These are phyloP conservation scores for Ustilago curta DNA, from an alignment of 1,284 basidiomycete species.

Conservation along the genomic window DNA sequence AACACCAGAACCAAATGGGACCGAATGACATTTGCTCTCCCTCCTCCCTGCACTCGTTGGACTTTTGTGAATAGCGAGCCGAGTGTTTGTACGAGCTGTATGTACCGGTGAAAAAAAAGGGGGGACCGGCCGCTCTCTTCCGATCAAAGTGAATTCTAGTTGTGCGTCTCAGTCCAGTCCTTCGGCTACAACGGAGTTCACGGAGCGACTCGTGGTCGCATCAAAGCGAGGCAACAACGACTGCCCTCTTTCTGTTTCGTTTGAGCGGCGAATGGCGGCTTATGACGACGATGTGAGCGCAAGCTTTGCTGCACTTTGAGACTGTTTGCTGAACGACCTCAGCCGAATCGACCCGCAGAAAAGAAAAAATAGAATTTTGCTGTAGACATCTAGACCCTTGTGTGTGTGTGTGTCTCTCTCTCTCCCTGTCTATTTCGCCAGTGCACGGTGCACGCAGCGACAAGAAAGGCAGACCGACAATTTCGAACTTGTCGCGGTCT, in stretches of 20 bases:
- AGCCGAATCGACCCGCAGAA: slow-evolving; percentile 26
- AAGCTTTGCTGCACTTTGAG: neutral
- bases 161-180: neutral
- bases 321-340: neutral
- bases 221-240: too few relatives aligned
- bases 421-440: too few relatives aligned
- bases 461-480: neutral
- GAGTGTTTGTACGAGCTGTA: neutral
- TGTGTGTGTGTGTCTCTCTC: too few relatives aligned
- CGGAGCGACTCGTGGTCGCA: slow-evolving; percentile 17
- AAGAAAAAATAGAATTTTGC: slow-evolving; percentile 4
- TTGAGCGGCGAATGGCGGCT: slow-evolving; percentile 12
- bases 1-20: neutral
- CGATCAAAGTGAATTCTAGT: neutral
- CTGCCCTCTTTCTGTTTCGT: neutral
- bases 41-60: neutral
- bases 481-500: slow-evolving; percentile 11
- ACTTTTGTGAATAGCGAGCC: neutral
- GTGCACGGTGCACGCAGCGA: slow-evolving; percentile 13
- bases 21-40: neutral
- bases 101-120: slow-evolving; percentile 22
- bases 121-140: slow-evolving; percentile 9
- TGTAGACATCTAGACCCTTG: slow-evolving; percentile 20
- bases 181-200: slow-evolving; percentile 40
- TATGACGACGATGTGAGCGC: slow-evolving; percentile 12